Evolutionary conservation across 352 stramenopile genomes (phyloP).

Genomic region (Phytophthora sojae): DNA sequence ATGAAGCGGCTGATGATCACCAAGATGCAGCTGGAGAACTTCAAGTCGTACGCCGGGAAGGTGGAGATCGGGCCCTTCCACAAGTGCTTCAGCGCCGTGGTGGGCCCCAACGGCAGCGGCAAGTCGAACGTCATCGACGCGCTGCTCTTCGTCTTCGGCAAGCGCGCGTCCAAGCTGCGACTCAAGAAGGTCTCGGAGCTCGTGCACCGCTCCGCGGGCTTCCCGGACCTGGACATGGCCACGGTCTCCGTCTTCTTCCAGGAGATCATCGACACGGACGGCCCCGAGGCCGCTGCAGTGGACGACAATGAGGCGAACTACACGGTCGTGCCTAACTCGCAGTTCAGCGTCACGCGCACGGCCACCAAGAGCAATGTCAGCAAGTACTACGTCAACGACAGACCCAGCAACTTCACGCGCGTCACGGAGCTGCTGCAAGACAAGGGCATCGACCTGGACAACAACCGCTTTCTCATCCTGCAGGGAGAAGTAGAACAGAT

Average conservation of each 20-base stretch:
- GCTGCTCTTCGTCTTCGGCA: constrained; percentile 99
- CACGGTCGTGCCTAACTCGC: constrained; percentile 90
- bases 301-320: constrained; percentile 92
- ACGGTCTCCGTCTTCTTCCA: constrained; percentile 98
- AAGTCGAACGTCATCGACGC: constrained; percentile 99
- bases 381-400: constrained; percentile 98
- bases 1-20: constrained; percentile 95
- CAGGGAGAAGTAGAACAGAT: constrained; percentile 98
- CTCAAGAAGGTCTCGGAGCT: constrained; percentile 97
- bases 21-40: constrained; percentile 99
- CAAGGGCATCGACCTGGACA: constrained; percentile 99
- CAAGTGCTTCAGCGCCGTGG: constrained; percentile 98
- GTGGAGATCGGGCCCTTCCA: constrained; percentile 99
- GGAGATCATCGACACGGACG: constrained; percentile 94
- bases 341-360: constrained; percentile 94
- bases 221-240: constrained; percentile 93
- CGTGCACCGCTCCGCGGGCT: constrained; percentile 96
- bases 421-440: constrained; percentile 94
- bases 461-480: constrained; percentile 99
- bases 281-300: constrained; percentile 3
- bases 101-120: constrained; percentile 99
- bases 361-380: constrained; percentile 95
- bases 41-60: constrained; percentile 99
- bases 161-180: constrained; percentile 98
- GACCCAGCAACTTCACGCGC: constrained; percentile 94